phyloP scores from a whole-genome alignment of 2,329 filamentous ascomycete genomes.

The Colletotrichum zoysiae region DNA sequence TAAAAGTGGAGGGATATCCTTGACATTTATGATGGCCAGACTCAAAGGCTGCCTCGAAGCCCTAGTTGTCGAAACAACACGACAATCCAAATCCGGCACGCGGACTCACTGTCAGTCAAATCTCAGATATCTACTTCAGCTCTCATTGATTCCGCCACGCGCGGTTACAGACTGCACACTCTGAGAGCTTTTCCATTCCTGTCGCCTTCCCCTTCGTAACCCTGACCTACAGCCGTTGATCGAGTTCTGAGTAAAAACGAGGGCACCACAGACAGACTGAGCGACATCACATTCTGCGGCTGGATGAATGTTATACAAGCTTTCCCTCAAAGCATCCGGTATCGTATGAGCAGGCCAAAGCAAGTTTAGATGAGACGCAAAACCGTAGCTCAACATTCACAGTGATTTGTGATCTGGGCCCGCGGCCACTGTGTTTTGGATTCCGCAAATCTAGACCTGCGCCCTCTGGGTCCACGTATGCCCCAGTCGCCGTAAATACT shows the following conservation, averaged over 20 bases:
- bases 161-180: background rate
- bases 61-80: background rate
- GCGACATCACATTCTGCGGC: background rate
- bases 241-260: background rate
- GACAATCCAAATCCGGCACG: background rate
- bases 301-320: background rate
- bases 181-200: background rate
- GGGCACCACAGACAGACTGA: background rate
- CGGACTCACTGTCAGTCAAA: background rate
- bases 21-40: background rate
- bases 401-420: too few relatives aligned
- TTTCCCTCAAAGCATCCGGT: background rate
- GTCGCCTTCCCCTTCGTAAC: background rate
- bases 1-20: accelerated
- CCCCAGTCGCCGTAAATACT: too few relatives aligned
- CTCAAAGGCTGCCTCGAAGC: background rate
- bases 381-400: background rate
- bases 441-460: too few relatives aligned
- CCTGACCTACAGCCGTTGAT: background rate
- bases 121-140: background rate
- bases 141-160: background rate
- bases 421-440: too few relatives aligned
- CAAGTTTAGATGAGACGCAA: background rate
- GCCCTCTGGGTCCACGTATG: too few relatives aligned
- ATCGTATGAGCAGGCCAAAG: background rate